phyloP scores from a whole-genome alignment of 75 land plant genomes.

The Picea glauca region DNA sequence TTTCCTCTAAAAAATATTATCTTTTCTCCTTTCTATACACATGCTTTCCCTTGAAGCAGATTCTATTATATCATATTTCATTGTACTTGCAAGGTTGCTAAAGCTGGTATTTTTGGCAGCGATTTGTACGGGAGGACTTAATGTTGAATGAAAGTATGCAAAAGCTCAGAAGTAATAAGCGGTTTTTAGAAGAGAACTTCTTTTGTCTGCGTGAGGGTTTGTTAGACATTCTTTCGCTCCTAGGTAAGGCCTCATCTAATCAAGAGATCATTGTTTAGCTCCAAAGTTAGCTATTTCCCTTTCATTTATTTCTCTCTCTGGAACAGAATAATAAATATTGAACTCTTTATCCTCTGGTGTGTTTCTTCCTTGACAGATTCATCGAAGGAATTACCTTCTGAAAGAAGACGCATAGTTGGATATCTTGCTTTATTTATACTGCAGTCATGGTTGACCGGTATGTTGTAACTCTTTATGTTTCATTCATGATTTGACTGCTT shows the following conservation, averaged over 20 bases:
- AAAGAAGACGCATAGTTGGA: constrained; percentile 27
- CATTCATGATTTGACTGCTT: not conserved
- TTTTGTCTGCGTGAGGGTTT: constrained; percentile 25
- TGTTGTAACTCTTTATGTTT: not conserved
- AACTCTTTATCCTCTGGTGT: not conserved
- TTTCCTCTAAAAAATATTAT: too few relatives aligned
- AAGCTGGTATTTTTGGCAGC: constrained; percentile 18
- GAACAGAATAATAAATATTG: not conserved
- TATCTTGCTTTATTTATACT: constrained; percentile 31
- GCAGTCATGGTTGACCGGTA: constrained; percentile 36
- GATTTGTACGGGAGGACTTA: constrained; percentile 36
- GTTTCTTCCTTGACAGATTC: constrained; percentile 27
- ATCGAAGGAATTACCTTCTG: constrained; percentile 29
- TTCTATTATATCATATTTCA: not conserved
- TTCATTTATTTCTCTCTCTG: not conserved
- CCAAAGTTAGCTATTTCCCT: not conserved
- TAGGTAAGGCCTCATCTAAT: constrained; percentile 23
- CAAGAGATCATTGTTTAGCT: not conserved
- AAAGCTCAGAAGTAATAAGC: constrained; percentile 21
- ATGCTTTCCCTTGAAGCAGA: not conserved
- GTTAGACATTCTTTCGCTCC: constrained; percentile 25
- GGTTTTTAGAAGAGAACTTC: constrained; percentile 23
- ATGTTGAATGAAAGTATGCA: constrained; percentile 14
- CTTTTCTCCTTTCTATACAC: not conserved
- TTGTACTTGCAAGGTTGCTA: not conserved